Percentiles rank a stretch among this genome's conserved stretches.
Evolutionary conservation across 106 monocot species (phyloP).

Genomic region (Dioscorea alata): DNA sequence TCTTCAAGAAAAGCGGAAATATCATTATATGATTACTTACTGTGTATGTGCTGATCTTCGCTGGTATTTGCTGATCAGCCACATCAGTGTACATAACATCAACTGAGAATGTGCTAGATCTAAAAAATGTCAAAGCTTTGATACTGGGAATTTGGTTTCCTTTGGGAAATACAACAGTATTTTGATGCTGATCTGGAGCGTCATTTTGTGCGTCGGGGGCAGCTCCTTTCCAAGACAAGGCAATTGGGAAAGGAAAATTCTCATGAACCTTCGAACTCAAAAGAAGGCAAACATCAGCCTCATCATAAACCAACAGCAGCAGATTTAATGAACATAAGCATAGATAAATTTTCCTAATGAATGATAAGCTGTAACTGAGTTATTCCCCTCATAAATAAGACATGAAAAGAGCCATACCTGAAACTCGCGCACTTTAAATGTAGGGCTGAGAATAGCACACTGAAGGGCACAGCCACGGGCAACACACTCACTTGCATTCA

Average conservation of each 20-base stretch:
- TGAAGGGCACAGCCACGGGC: slow-evolving; percentile 84
- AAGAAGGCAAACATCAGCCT: neutral
- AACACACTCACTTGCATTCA: slow-evolving; percentile 93
- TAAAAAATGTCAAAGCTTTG: slow-evolving; percentile 51
- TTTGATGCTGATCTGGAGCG: slow-evolving; percentile 38
- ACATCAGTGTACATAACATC: slow-evolving; percentile 51
- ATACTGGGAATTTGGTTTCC: slow-evolving; percentile 56
- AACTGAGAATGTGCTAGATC: slow-evolving; percentile 51
- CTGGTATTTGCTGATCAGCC: slow-evolving; percentile 21
- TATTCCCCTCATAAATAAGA: too few species aligned
- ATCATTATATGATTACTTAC: slow-evolving; percentile 22
- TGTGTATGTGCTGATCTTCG: slow-evolving; percentile 79
- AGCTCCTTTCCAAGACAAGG: slow-evolving; percentile 72
- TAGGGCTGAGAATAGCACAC: slow-evolving; percentile 78
- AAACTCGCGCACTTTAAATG: slow-evolving; percentile 89
- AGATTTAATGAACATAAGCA: too few species aligned
- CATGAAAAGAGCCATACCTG: slow-evolving; percentile 36
- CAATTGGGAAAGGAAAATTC: slow-evolving; percentile 79
- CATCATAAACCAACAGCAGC: too few species aligned
- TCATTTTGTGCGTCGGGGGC: slow-evolving; percentile 35
- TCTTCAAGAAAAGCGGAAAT: neutral
- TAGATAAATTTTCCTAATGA: too few species aligned
- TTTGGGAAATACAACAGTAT: slow-evolving; percentile 64
- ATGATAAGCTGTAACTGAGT: too few species aligned
- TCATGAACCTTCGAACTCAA: slow-evolving; percentile 60